A percentile compares a stretch with the other conserved stretches of the same genome.
phyloP scores from a whole-genome alignment of 2,329 filamentous ascomycete genomes.

The Domatiomyces globalis region DNA sequence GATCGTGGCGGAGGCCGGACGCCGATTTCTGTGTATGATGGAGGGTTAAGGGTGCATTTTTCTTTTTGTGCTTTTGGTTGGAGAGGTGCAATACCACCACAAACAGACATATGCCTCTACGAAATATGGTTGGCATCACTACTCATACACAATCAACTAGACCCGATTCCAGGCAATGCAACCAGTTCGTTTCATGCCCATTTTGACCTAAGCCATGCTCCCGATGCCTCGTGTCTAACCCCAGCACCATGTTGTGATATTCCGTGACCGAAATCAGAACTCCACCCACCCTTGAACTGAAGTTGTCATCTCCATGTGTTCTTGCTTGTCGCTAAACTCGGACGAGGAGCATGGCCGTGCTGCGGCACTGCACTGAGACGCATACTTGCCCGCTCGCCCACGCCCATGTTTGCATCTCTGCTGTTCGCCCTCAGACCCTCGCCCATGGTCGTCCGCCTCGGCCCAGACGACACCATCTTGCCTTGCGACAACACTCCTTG shows the following conservation, averaged over 20 bases:
- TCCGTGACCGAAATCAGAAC: neutral
- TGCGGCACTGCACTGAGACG: slow-evolving; percentile 5
- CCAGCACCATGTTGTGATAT: neutral
- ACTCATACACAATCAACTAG: neutral
- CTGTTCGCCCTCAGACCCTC: neutral
- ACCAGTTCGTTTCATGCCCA: neutral
- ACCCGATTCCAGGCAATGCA: neutral
- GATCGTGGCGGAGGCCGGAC: no score
- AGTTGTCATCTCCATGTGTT: neutral
- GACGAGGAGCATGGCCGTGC: neutral
- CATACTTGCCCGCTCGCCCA: slow-evolving; percentile 5
- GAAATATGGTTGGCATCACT: neutral
- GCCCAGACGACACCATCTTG: slow-evolving; percentile 37
- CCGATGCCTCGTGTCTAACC: neutral
- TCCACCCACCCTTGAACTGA: neutral
- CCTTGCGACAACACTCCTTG: slow-evolving; percentile 12
- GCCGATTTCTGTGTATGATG: no score
- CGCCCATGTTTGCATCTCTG: neutral
- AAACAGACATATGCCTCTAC: neutral
- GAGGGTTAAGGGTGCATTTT: no score
- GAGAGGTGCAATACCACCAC: no score
- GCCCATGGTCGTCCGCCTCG: slow-evolving; percentile 19
- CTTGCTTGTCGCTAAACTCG: neutral
- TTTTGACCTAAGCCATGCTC: neutral
- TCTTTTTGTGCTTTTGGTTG: no score